phyloP scores from a whole-genome alignment of 1,284 basidiomycete species.

The Boletus smithii region DNA sequence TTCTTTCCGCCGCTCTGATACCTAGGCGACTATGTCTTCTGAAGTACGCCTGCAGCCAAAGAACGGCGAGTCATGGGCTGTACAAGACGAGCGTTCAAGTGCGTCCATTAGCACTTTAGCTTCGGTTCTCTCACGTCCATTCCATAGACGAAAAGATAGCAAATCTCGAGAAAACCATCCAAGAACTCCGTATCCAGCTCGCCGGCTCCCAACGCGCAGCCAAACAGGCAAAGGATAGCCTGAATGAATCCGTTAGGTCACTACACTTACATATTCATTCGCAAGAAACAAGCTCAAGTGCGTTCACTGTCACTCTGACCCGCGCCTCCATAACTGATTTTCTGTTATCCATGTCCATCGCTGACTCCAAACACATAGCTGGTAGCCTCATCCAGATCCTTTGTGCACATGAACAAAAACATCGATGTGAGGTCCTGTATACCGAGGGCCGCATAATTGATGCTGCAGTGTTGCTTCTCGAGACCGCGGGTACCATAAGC shows the following conservation, averaged over 20 bases:
- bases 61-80: too few relatives aligned
- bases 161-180: background rate
- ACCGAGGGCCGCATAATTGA: background rate
- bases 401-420: background rate
- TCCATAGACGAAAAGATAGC: background rate
- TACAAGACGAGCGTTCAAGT: background rate
- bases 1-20: too few relatives aligned
- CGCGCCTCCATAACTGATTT: background rate
- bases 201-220: background rate
- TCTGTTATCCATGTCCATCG: background rate
- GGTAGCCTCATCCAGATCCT: background rate
- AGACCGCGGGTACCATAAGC: background rate
- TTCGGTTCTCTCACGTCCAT: background rate
- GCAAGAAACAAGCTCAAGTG: background rate
- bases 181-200: background rate
- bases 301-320: background rate
- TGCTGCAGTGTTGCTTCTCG: background rate
- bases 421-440: background rate
- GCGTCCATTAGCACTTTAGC: background rate
- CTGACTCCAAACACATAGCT: background rate
- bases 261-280: background rate
- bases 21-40: too few relatives aligned
- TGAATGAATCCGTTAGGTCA: background rate
- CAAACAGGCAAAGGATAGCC: background rate
- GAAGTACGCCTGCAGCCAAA: too few relatives aligned